Base-by-base conservation (phyloP, 768 basidiomycete genomes). In the Rhodotorula toruloides region DNA sequence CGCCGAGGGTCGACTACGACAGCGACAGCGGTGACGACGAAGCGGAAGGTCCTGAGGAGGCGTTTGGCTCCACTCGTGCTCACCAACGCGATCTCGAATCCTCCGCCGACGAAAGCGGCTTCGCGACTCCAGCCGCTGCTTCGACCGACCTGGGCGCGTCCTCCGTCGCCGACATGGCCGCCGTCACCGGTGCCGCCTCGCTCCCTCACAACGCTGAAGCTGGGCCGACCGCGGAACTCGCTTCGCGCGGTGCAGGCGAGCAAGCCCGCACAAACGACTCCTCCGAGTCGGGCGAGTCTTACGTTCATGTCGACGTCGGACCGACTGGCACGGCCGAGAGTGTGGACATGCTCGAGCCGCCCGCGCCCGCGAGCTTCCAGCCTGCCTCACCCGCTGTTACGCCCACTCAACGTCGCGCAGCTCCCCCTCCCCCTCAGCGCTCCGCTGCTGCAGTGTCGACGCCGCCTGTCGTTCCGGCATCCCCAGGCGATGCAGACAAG, bases 241-340 rank as follows among this genome's bases (percentile, higher is more conserved):
- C 43, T 16, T 3, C 49, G 0, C 42, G 44, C 36, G 53, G 37
- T n/a, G 22, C 54, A 8, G 10, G n/a, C 34, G 34, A 54, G 43
- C 44, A 4, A 17, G n/a, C 36, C 25, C 37, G 46, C 46, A 48
- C 57, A 32, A 27, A 37, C 34, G 29, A 47, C 46, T 58, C 57
- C 12, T 37, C 53, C n/a, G 66, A 67, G 32, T 61, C 58, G n/a
- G 70, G 70, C 37, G 71, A 72, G 57, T 65, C 63, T 8, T 72
- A 56, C 67, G 71, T 72, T 1, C 71, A 68, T 46, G 71, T 71
- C 36, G 32, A 52, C 36, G 50, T 55, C 14, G 54, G 54, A 12
- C 61, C 61, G 16, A 19, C 44, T 4, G 46, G 54, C 6, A 46
- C 52, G 7, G 60, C 31, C 42, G 60, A 46, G 50, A 61, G 50